These are phyloP conservation scores for Haplosporangium gracile DNA, from an alignment of 192 early-diverging fungal species.

Conservation along the genomic window DNA sequence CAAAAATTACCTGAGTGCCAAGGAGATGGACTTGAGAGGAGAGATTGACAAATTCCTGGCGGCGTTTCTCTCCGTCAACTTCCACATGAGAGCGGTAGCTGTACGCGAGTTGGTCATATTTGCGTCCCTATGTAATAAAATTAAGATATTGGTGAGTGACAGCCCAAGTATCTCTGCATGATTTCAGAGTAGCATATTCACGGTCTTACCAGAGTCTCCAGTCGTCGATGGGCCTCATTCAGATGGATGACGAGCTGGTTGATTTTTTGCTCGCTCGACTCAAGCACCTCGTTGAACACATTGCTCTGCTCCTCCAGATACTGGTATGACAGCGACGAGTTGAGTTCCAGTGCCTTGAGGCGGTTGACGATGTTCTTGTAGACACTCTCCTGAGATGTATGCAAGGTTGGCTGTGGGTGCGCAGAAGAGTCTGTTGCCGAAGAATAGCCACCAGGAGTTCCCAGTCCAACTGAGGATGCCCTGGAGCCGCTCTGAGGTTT, in stretches of 20 bases:
- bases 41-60: conserved; percentile 57
- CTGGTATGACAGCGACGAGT: conserved; percentile 78
- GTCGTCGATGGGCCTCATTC: conserved; percentile 73
- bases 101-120: conserved; percentile 63
- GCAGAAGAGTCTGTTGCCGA: conserved; percentile 13
- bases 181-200: neutral
- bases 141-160: neutral
- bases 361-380: conserved; percentile 95
- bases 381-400: conserved; percentile 75
- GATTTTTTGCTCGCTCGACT: conserved; percentile 73
- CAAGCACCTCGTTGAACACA: conserved; percentile 74
- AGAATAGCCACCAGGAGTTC: conserved; percentile 17
- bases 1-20: conserved; percentile 56
- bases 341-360: conserved; percentile 81
- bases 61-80: conserved; percentile 56
- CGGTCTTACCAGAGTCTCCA: conserved; percentile 69
- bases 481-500: conserved; percentile 28
- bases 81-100: conserved; percentile 55
- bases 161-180: neutral
- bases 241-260: conserved; percentile 74
- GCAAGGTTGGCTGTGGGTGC: conserved; percentile 22
- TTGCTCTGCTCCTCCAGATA: conserved; percentile 86
- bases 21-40: conserved; percentile 59
- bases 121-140: conserved; percentile 48
- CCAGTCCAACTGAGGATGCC: conserved; percentile 22